Evolutionary conservation across 352 stramenopile genomes (phyloP).

Genomic region (Pythium chondricola): DNA sequence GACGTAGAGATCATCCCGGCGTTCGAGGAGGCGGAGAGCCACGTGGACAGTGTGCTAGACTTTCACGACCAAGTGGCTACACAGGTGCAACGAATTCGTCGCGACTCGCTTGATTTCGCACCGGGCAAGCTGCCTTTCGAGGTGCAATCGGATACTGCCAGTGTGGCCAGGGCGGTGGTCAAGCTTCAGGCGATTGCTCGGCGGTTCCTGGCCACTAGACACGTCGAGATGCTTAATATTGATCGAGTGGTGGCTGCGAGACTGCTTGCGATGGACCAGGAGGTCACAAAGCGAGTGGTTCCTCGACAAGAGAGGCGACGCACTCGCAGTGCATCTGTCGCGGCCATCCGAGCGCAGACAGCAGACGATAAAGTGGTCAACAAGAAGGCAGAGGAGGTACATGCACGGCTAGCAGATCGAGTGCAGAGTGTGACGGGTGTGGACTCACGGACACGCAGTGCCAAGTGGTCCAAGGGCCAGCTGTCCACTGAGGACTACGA

Average conservation of each 20-base stretch:
- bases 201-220: constrained; percentile 36
- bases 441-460: constrained; percentile 12
- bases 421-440: constrained; percentile 13
- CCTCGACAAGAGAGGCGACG: neutral
- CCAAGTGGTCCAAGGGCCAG: constrained; percentile 12
- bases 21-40: constrained; percentile 19
- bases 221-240: constrained; percentile 34
- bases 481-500: constrained; percentile 25
- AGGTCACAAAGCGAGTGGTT: neutral
- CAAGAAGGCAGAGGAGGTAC: constrained; percentile 8
- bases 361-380: constrained; percentile 5
- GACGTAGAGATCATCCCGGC: constrained; percentile 37
- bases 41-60: constrained; percentile 29
- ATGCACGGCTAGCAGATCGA: constrained; percentile 8
- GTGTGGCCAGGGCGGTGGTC: constrained; percentile 11
- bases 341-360: neutral
- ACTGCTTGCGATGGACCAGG: constrained; percentile 22
- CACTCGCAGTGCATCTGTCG: constrained; percentile 10
- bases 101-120: constrained; percentile 24
- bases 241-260: constrained; percentile 45
- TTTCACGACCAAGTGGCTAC: constrained; percentile 26
- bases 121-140: neutral
- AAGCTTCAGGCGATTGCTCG: constrained; percentile 40
- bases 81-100: constrained; percentile 26
- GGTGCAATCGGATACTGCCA: neutral